Base-by-base conservation (phyloP, 1,139 yeast species). In the Suhomyces yuchorum region DNA sequence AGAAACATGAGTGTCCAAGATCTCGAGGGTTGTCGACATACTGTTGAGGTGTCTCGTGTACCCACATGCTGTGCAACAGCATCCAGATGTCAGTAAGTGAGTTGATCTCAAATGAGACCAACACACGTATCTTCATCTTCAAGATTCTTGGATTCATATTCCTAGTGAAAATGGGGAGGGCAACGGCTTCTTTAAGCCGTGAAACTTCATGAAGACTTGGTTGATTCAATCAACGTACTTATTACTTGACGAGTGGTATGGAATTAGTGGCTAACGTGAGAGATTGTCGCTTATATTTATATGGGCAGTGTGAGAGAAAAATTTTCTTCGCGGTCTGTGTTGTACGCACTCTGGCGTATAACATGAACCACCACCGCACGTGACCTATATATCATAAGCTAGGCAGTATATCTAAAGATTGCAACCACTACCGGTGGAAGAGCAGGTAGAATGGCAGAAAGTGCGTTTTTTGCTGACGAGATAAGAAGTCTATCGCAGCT, bases 1-100 rank as follows among this genome's bases (percentile, higher is more conserved):
- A 37, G 39, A 30, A 44, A 40, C 32, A 49, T 49, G 62, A 65
- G 72, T 68, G 59, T 68, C 69, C 55, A 46, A 41, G 43, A 48
- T 63, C 73, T 67, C 72, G 67, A 61, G 53, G 55, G 48, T 48
- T 40, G 38, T 41, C 36, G 30, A 24, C 43, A 51, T 47, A 46
- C 38, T 57, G 63, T 60, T 59, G 65, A 59, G 55, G 44, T 41
- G 47, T 43, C 45, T 30, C 38, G 44, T 45, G 11, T 42, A 32
- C 47, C 52, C 51, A 40, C 28, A 41, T 48, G 53, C 42, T 48
- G 24, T 20, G 28, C 34, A 24, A 32, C 36, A 38, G 38, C 51
- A 42, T 38, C 23, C 24, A 48, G 48, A 48, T 23, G 20, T 26
- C 28, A 44, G 45, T 48, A 47, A 33, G 15, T 23, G 17, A 43